Evolutionary conservation across 306 rosid genomes (phyloP), one percentile per base, ranked within the genome.

Genomic region (Citrullus amarus): DNA sequence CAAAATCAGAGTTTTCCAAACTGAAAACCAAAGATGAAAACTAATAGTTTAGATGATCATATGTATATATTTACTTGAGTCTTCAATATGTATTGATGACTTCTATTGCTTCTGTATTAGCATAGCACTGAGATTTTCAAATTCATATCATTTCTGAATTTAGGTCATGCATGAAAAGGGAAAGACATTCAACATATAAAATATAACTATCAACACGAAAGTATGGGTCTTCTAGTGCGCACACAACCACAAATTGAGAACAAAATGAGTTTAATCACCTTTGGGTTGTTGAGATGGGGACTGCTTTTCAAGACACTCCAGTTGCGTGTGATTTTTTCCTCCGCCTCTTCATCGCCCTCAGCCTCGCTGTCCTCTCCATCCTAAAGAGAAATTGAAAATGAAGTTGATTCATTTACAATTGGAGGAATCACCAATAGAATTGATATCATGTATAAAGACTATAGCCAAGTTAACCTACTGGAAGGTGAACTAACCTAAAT

Each of bases 271-370:
- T 17, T 48, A 18, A 67, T 53, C 78, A 95, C 99, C 97, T 95
- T 88, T 74, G 97, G 88, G 80, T 90, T 89, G 83, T 75, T 85
- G 72, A 89, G 91, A 82, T 88, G 86, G 0, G 96, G 97, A 80
- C 86, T 88, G 76, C 84, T 85, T 91, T 92, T 94, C 87, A 91
- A 87, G 79, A 91, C 93, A 70, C 99, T 95, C 99, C 99, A 95
- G 80, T 91, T 89, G 84, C 96, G 91, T 32, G 74, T 60, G 77
- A 95, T 71, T 86, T 95, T 92, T 84, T 88, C 90, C 16, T 82
- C 91, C 38, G 70, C 90, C 66, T 74, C 89, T 28, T 30, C 87
- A 43, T 54, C 97, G 25, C 70, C 90, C 72, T 91, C 96, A 57
- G 60, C 58, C 25, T 92, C 99, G 82, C 96, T 92, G 44, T 91